These are phyloP conservation scores for Thraustochytrium striatum DNA, from an alignment of 352 stramenopile genomes.

Conservation along the genomic window DNA sequence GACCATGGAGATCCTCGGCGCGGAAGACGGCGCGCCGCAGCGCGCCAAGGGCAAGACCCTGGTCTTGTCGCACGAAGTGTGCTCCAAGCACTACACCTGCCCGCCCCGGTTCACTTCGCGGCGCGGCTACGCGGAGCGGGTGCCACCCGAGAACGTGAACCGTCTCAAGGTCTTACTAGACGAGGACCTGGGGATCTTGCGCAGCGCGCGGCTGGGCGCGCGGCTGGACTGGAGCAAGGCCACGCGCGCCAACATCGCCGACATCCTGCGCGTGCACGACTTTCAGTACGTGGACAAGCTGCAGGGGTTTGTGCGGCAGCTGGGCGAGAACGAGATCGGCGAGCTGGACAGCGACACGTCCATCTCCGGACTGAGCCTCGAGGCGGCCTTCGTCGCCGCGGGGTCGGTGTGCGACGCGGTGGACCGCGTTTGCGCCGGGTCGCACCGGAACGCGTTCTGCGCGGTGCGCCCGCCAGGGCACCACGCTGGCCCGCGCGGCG, in stretches of 20 bases:
- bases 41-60: slow-evolving; percentile 2
- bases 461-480: slow-evolving; percentile 88
- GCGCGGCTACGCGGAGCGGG: slow-evolving; percentile 61
- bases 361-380: slow-evolving; percentile 57
- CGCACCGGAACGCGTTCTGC: slow-evolving; percentile 91
- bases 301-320: neutral
- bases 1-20: neutral
- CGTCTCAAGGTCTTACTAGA: slow-evolving; percentile 77
- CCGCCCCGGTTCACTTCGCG: slow-evolving; percentile 65
- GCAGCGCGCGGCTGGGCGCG: slow-evolving; percentile 64
- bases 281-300: slow-evolving; percentile 67
- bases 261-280: slow-evolving; percentile 83
- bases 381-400: slow-evolving; percentile 65
- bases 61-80: slow-evolving; percentile 71
- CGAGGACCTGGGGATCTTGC: slow-evolving; percentile 66
- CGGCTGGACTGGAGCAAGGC: slow-evolving; percentile 68
- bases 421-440: slow-evolving; percentile 74
- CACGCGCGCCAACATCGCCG: slow-evolving; percentile 67
- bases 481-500: slow-evolving; percentile 61
- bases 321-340: slow-evolving; percentile 48
- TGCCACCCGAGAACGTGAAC: slow-evolving; percentile 80
- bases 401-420: slow-evolving; percentile 74
- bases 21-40: neutral
- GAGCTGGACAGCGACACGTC: slow-evolving; percentile 62
- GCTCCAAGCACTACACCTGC: slow-evolving; percentile 67